Evolutionary conservation across 2,329 filamentous ascomycete species (phyloP).

Genomic region (Lizonia empirigonia): DNA sequence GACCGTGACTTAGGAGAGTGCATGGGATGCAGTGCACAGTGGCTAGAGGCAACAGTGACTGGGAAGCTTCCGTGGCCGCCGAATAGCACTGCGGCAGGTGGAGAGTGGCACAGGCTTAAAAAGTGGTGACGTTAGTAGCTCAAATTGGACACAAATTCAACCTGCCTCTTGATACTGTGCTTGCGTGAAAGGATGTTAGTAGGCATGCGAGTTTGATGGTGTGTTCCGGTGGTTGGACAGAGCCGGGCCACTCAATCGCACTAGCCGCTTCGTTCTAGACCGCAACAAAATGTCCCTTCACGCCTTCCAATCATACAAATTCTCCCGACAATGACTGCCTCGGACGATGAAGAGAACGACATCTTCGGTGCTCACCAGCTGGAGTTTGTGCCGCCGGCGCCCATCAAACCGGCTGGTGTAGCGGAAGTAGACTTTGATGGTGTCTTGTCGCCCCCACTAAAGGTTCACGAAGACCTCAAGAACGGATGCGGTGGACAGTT

Average conservation of each 20-base stretch:
- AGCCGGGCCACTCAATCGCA: conserved; percentile 12
- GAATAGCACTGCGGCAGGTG: no score
- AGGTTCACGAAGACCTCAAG: conserved; percentile 82
- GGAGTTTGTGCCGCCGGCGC: conserved; percentile 61
- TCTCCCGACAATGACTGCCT: conserved; percentile 15
- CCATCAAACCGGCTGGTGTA: conserved; percentile 59
- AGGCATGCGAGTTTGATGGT: no score
- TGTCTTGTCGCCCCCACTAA: conserved; percentile 70
- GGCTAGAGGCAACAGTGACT: no score
- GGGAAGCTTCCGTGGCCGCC: no score
- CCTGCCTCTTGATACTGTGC: no score
- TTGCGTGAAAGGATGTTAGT: no score
- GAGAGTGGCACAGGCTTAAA: no score
- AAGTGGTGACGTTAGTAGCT: no score
- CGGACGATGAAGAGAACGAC: conserved; percentile 39
- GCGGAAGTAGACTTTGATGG: conserved; percentile 70
- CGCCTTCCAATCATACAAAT: conserved; percentile 2
- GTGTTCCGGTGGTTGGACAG: no score
- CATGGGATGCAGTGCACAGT: no score
- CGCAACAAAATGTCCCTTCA: conserved; percentile 10
- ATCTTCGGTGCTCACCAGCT: conserved; percentile 54
- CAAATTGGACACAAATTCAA: no score
- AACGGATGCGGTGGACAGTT: conserved; percentile 91
- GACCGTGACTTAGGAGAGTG: no score
- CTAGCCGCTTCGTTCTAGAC: conserved; percentile 15